Conservation (phyloP, 495 filamentous ascomycete genomes). For the Jackrogersella multiformis region DNA sequence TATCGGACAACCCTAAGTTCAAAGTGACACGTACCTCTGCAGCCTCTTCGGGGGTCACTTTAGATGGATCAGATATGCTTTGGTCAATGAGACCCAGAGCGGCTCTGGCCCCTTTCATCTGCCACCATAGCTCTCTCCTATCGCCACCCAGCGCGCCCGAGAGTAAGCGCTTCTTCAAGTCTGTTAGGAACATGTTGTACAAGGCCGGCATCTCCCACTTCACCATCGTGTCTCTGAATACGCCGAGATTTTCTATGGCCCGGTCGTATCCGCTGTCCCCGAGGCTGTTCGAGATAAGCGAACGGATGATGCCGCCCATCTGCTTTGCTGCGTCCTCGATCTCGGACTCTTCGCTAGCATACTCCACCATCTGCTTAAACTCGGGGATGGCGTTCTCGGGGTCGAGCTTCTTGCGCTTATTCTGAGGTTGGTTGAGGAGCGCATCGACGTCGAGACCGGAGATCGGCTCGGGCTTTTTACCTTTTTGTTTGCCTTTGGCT, state of each 20-base stretch:
- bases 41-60: constrained; percentile 73
- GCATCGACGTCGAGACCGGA: constrained; percentile 89
- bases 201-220: constrained; percentile 77
- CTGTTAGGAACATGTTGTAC: constrained; percentile 79
- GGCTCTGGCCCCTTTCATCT: constrained; percentile 67
- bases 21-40: constrained; percentile 58
- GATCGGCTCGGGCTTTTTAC: constrained; percentile 79
- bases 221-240: constrained; percentile 79
- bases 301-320: constrained; percentile 74
- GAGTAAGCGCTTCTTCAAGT: constrained; percentile 77
- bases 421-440: constrained; percentile 67
- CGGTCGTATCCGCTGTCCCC: constrained; percentile 78
- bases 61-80: constrained; percentile 65
- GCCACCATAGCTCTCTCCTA: constrained; percentile 83
- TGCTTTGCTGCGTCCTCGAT: constrained; percentile 77
- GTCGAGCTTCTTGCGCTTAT: constrained; percentile 68
- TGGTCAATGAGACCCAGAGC: constrained; percentile 79
- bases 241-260: constrained; percentile 77
- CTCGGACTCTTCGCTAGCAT: constrained; percentile 66
- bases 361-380: constrained; percentile 82
- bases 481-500: constrained; percentile 74
- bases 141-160: constrained; percentile 80
- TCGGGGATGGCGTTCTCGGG: constrained; percentile 85
- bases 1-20: background rate
- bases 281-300: constrained; percentile 74